Percentiles rank a stretch among this genome's conserved stretches.
Evolutionary conservation across 228 moss, liverwort and hornwort genomes (phyloP).

Genomic region (Sphagnum fallax): DNA sequence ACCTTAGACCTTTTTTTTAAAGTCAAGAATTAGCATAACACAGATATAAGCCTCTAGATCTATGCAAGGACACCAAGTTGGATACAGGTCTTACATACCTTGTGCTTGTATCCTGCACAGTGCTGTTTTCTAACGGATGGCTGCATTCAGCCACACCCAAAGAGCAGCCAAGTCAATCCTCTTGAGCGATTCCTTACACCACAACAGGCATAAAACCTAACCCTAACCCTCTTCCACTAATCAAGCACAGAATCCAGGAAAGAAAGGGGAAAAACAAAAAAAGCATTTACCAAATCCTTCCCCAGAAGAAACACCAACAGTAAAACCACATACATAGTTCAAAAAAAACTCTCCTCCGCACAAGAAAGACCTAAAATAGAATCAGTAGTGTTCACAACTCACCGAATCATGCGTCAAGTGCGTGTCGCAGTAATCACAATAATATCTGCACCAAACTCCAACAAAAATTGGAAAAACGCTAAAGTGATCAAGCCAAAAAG

Average conservation of each 20-base stretch:
- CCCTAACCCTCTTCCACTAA: neutral
- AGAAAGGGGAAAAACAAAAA: neutral
- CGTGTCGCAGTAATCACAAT: slow-evolving; percentile 98
- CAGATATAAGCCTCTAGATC: neutral
- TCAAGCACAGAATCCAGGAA: neutral
- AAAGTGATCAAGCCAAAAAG: too few relatives aligned
- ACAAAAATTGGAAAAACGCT: neutral
- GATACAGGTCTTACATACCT: slow-evolving; percentile 29
- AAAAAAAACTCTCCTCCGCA: too few relatives aligned
- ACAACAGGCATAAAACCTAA: neutral
- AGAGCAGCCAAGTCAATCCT: neutral
- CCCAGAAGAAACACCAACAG: neutral
- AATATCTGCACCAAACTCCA: slow-evolving; percentile 55
- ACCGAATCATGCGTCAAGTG: slow-evolving; percentile 99
- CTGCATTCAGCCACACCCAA: slow-evolving; percentile 30
- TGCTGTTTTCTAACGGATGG: slow-evolving; percentile 98
- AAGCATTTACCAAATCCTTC: neutral
- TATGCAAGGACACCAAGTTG: neutral
- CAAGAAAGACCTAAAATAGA: too few relatives aligned
- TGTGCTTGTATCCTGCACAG: slow-evolving; percentile 97
- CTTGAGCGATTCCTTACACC: neutral
- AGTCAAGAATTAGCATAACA: neutral
- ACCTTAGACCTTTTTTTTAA: neutral
- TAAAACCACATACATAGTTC: too few relatives aligned
- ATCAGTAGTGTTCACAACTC: slow-evolving; percentile 11